Evolutionary conservation across 2,329 filamentous ascomycete genomes (phyloP).

Genomic region (Penicillium sp.): DNA sequence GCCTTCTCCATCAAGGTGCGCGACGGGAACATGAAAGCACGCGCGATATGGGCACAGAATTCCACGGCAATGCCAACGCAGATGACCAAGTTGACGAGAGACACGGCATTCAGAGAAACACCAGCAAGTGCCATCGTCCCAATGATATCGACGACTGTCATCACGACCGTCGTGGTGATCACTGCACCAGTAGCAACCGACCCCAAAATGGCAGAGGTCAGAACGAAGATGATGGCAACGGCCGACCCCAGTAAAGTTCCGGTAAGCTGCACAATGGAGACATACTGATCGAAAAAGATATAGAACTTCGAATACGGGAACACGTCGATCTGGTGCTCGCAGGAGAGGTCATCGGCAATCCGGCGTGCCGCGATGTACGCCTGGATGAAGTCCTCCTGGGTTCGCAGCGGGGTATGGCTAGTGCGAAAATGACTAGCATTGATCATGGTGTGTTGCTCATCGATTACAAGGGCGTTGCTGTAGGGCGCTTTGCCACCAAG

Average conservation of each 20-base stretch:
- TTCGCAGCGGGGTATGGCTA: constrained; percentile 77
- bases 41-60: constrained; percentile 94
- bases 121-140: constrained; percentile 86
- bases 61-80: constrained; percentile 95
- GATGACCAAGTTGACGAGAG: constrained; percentile 92
- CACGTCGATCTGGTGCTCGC: constrained; percentile 69
- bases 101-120: constrained; percentile 91
- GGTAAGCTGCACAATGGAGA: constrained; percentile 75
- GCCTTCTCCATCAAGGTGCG: constrained; percentile 75
- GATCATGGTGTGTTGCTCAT: constrained; percentile 62
- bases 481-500: constrained; percentile 87
- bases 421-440: constrained; percentile 88
- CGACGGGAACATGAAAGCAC: constrained; percentile 92
- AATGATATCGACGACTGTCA: constrained; percentile 92
- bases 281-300: constrained; percentile 98
- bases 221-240: constrained; percentile 75
- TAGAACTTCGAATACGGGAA: constrained; percentile 98
- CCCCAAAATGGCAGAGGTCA: constrained; percentile 76
- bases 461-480: constrained; percentile 74
- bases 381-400: constrained; percentile 86
- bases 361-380: constrained; percentile 86
- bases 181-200: constrained; percentile 75
- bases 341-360: constrained; percentile 71
- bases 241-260: constrained; percentile 75
- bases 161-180: constrained; percentile 79